Evolutionary conservation across 192 early-diverging fungal species (phyloP), one percentile per base, ranked within the genome.

Genomic region (Chytriomyces sp.): DNA sequence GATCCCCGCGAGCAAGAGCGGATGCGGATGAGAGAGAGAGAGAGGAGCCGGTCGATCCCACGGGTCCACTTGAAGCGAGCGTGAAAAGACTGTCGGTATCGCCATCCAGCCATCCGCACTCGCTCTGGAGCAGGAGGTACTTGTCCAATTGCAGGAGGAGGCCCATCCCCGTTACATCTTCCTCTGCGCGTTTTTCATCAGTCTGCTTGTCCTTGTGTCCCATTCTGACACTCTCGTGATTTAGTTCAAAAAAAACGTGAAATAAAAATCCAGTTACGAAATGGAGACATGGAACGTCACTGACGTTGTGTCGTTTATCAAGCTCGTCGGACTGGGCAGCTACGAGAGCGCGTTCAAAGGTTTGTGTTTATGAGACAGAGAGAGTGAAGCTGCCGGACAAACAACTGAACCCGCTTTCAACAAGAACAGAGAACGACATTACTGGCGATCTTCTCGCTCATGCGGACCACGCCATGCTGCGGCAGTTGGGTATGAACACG

Each of bases 401-500:
- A 24, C 75, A 97, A 82, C 10, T 26, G 46, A 16, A n/a, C 3
- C 9, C 49, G 7, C 24, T 77, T 44, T 47, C 65, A 45, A n/a
- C 13, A n/a, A 57, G 60, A 35, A 45, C 26, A 94, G 97, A 97
- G 66, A 91, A 98, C 81, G 89, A 88, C 23, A 96, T 99, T 76
- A 92, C 91, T 28, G 97, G 97, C 65, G 94, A 95, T 61, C 84
- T 95, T 6, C 87, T 99, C 5, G 82, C 94, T 46, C 90, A 93
- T 78, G 90, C 96, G 20, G 94, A 96, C 83, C 95, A 98, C 82
- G 93, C 92, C 60, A 88, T 96, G 46, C 86, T 99, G 69, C 94
- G 92, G 81, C 96, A 96, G 75, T 80, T 99, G 64, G 92, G 90
- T 6, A 89, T 99, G 59, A 85, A 83, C 61, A 92, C 94, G 2